Evolutionary conservation across 495 filamentous ascomycete species (phyloP).

Genomic region (Penicillium roqueforti): DNA sequence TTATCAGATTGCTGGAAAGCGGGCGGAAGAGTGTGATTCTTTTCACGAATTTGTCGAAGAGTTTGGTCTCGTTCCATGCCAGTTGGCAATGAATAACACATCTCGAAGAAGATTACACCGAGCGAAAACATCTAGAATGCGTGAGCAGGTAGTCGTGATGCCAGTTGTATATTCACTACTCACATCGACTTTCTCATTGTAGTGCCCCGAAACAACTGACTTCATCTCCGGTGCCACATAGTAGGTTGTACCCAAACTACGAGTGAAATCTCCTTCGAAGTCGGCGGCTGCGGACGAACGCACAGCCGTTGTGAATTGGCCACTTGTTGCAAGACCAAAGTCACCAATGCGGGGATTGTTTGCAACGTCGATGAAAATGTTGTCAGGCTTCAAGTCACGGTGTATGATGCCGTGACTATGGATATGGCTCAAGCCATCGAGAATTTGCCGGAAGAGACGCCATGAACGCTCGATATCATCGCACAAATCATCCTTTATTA

Average conservation of each 20-base stretch:
- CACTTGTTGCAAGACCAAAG: conserved; percentile 89
- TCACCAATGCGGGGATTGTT: conserved; percentile 94
- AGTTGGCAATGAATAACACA: conserved; percentile 77
- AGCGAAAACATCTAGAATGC: conserved; percentile 82
- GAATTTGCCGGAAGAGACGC: conserved; percentile 85
- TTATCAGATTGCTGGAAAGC: conserved; percentile 76
- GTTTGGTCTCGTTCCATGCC: conserved; percentile 86
- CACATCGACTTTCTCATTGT: conserved; percentile 90
- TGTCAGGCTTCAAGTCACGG: conserved; percentile 96
- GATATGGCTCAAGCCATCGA: conserved; percentile 88
- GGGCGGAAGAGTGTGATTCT: conserved; percentile 61
- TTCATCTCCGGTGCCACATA: conserved; percentile 94
- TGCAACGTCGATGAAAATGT: conserved; percentile 88
- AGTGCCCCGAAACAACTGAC: conserved; percentile 63
- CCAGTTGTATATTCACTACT: conserved; percentile 26
- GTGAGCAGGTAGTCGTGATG: conserved; percentile 7
- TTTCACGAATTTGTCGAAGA: conserved; percentile 64
- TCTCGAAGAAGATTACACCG: conserved; percentile 97
- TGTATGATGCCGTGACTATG: conserved; percentile 91
- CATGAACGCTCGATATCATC: conserved; percentile 73
- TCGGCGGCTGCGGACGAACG: conserved; percentile 43
- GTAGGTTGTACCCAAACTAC: conserved; percentile 88
- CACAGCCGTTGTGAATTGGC: conserved; percentile 60
- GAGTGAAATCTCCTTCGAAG: conserved; percentile 61
- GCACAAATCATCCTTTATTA: conserved; percentile 73